Base-by-base conservation (phyloP, 176 grass and related monocot genomes). In the Paspalum notatum region DNA sequence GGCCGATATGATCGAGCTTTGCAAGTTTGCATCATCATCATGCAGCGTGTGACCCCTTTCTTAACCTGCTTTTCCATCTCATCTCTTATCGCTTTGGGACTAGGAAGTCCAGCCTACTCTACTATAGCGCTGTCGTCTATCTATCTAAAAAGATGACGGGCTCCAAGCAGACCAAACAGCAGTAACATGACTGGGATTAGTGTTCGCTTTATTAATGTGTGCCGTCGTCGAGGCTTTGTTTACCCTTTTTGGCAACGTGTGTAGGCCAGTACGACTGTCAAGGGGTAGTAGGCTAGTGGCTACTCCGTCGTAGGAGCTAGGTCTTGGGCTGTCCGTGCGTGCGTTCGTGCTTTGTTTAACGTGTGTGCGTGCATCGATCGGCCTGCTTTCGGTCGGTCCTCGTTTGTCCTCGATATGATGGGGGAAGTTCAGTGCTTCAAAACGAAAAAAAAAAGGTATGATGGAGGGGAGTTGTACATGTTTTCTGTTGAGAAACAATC, bases 111-210 rank as follows among this genome's bases (percentile, higher is more conserved):
- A 13, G 41, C 47, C 24, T 24, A 24, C 32, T 32, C 24, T 24
- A 24, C 32, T 32, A 32, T 32, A 32, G 32, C 32, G 14, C 70
- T 32, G 24, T 5, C 52, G 2, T 14, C 52, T 55, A 56, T 5
- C 13, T 53, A 21, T 32, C 32, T 32, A 22, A 84, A 74, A 74
- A 74, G 81, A 69, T 68, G 76, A 53, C 52, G 60, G 21, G 50
- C 75, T 45, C 25, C 17, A 11, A 79, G 76, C 76, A 48, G 82
- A 81, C 87, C 77, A 47, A 71, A 65, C 82, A 82, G 76, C 49
- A 89, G 72, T 81, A 76, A 48, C 18, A 25, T 81, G 87, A 85
- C 68, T 89, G 87, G 71, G 83, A 72, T 89, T 80, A 85, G 71
- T 77, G 50, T 21, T 51, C 21, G 51, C 80, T 62, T 76, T 79